Percentiles rank a stretch among this genome's conserved stretches.
Evolutionary conservation across 352 stramenopile species (phyloP).

Genomic region (Phytophthora hibernalis): DNA sequence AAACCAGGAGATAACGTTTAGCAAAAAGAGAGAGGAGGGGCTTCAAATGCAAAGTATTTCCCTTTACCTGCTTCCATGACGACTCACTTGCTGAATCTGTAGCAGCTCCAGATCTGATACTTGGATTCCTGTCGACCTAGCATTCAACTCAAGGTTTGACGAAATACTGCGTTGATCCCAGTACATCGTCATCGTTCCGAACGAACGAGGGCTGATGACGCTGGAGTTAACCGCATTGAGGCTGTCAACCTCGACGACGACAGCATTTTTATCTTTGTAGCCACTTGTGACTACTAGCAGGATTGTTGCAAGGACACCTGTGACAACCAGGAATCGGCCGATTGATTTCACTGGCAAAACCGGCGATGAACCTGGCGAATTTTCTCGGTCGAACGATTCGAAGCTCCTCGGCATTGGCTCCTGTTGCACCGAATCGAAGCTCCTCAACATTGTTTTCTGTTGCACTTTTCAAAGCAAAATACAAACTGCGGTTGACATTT

Average conservation of each 20-base stretch:
- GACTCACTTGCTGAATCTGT: constrained; percentile 65
- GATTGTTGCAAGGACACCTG: constrained; percentile 16
- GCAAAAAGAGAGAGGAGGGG: not conserved
- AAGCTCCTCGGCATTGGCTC: constrained; percentile 22
- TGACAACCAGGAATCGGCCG: constrained; percentile 19
- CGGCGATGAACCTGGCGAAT: not conserved
- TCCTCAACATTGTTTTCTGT: constrained; percentile 11
- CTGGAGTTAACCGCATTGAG: constrained; percentile 21
- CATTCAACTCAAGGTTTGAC: constrained; percentile 32
- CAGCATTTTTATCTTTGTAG: constrained; percentile 13
- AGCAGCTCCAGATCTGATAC: constrained; percentile 53
- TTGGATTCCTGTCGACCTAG: constrained; percentile 26
- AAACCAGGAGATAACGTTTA: not conserved
- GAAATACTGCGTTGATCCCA: constrained; percentile 53
- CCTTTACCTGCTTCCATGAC: constrained; percentile 66
- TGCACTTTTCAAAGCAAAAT: not conserved
- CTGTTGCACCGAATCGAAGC: constrained; percentile 23
- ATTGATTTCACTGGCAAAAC: constrained; percentile 13
- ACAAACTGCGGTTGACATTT: not conserved
- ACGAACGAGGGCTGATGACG: constrained; percentile 30
- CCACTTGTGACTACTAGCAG: constrained; percentile 24
- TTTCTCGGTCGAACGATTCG: constrained; percentile 29
- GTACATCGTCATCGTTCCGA: constrained; percentile 67
- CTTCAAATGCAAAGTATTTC: not conserved
- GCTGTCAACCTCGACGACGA: constrained; percentile 7